Evolutionary conservation across 495 filamentous ascomycete species (phyloP).

Genomic region (Hyaloscypha bicolor): DNA sequence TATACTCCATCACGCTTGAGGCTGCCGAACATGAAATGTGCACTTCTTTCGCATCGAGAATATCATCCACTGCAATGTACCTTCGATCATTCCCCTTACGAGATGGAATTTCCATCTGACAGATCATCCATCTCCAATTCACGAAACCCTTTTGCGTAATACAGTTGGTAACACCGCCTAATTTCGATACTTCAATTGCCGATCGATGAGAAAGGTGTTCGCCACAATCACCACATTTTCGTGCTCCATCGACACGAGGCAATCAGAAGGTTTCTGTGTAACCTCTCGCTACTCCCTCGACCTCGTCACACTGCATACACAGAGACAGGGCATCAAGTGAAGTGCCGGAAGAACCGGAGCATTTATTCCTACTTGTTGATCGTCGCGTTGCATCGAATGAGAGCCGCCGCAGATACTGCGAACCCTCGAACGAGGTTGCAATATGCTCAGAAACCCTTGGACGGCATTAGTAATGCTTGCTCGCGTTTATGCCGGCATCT

Average conservation of each 20-base stretch:
- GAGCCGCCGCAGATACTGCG: background rate
- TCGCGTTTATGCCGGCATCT: background rate
- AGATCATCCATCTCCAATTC: background rate
- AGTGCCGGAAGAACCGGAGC: background rate
- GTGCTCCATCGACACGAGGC: background rate
- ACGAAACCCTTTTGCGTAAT: background rate
- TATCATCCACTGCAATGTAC: too few species aligned
- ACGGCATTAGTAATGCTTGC: background rate
- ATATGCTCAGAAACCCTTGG: background rate
- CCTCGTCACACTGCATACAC: background rate
- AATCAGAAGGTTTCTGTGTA: background rate
- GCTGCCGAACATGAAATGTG: too few species aligned
- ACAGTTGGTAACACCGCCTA: slow-evolving; percentile 25
- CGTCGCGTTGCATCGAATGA: background rate
- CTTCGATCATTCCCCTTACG: too few species aligned
- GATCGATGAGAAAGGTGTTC: background rate
- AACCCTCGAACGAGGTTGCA: background rate
- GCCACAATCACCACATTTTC: background rate
- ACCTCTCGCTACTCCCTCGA: background rate
- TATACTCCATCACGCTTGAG: too few species aligned
- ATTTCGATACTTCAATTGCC: background rate
- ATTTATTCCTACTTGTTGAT: background rate
- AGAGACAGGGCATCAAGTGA: background rate
- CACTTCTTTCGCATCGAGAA: too few species aligned
- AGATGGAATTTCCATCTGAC: too few species aligned